Conservation (phyloP, 208 protist genomes). For the Crithidia sp. region DNA sequence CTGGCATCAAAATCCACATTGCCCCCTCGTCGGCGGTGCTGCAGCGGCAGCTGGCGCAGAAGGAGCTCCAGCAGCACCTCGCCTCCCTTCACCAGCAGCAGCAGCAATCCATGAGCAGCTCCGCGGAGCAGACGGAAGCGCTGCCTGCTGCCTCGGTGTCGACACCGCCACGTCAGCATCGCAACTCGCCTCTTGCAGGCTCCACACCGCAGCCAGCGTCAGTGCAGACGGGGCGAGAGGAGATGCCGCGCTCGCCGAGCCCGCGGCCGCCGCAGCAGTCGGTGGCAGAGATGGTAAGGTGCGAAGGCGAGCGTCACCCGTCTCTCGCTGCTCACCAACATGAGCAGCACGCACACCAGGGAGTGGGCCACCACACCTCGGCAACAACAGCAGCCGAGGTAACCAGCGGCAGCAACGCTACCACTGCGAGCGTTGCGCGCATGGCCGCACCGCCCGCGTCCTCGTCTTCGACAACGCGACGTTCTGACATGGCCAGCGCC, state of each 20-base stretch:
- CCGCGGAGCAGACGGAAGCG: neutral
- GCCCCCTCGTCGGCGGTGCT: constrained; percentile 70
- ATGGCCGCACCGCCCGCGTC: neutral
- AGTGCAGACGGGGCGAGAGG: neutral
- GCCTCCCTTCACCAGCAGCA: constrained; percentile 27
- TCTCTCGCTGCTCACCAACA: neutral
- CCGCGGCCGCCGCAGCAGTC: constrained; percentile 20
- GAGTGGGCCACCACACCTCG: neutral
- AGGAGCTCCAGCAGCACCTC: constrained; percentile 32
- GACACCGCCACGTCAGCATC: neutral
- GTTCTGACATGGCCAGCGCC: neutral
- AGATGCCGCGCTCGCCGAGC: constrained; percentile 21
- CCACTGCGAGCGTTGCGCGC: neutral
- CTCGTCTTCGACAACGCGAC: neutral
- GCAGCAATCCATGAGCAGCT: constrained; percentile 4
- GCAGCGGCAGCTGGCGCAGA: constrained; percentile 49
- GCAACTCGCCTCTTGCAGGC: neutral
- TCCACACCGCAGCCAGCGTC: neutral
- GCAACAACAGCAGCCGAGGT: neutral
- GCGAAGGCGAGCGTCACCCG: too few species aligned
- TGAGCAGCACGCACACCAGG: neutral
- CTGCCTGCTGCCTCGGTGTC: neutral
- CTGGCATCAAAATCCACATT: constrained; percentile 89
- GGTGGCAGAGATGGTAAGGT: too few species aligned
- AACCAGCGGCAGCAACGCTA: neutral